A percentile compares a stretch with the other conserved stretches of the same genome.
These are phyloP conservation scores for Pseudoturritis turrita DNA, from an alignment of 345 rosid species.

Conservation along the genomic window DNA sequence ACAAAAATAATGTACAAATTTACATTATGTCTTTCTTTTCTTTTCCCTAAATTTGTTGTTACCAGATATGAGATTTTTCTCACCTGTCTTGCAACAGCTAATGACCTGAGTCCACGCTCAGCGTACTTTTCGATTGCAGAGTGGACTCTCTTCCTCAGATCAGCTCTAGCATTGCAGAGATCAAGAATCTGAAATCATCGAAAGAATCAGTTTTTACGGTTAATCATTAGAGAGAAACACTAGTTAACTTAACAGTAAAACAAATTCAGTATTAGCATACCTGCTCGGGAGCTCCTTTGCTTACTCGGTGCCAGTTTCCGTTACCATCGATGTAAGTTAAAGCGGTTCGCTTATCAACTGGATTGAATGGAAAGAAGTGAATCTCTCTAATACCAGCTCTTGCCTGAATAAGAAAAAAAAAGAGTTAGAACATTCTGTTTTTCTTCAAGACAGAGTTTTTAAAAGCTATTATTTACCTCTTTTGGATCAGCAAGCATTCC, in stretches of 20 bases:
- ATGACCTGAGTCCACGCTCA: constrained; percentile 78
- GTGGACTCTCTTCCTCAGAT: constrained; percentile 55
- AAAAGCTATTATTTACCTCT: constrained; percentile 37
- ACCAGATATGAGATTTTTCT: background rate
- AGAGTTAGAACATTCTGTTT: background rate
- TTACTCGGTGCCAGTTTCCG: constrained; percentile 73
- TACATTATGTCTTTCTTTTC: background rate
- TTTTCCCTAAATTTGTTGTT: background rate
- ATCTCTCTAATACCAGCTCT: constrained; percentile 68
- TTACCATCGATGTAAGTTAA: constrained; percentile 61
- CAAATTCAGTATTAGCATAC: constrained; percentile 27
- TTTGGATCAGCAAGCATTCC: constrained; percentile 83
- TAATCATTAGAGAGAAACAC: background rate
- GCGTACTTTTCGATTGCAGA: constrained; percentile 64
- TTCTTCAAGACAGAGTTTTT: background rate
- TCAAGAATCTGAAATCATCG: constrained; percentile 50
- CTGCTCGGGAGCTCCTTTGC: constrained; percentile 98
- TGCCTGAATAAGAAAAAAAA: constrained; percentile 39
- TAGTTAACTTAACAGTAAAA: background rate
- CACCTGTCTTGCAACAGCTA: constrained; percentile 82
- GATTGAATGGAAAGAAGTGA: constrained; percentile 82
- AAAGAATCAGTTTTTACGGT: background rate
- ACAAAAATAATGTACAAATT: background rate
- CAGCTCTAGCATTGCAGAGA: constrained; percentile 55
- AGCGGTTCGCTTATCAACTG: constrained; percentile 84